These are phyloP conservation scores for Pneumocystis murina DNA, from an alignment of 1,139 yeast genomes.

Conservation along the genomic window DNA sequence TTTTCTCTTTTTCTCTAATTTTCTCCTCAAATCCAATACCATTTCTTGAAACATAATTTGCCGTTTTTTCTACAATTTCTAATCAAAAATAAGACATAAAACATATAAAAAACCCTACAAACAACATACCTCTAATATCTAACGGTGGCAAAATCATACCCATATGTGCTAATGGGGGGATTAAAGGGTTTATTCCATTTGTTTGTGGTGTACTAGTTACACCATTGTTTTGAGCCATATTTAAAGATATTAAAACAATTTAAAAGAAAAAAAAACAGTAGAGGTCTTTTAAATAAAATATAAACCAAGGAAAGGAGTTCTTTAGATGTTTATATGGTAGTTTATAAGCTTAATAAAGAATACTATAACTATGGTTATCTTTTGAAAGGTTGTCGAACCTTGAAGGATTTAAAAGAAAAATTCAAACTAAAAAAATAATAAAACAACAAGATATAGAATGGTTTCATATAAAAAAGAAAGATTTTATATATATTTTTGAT, in stretches of 20 bases:
- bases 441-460: not conserved
- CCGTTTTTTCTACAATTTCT: constrained; percentile 54
- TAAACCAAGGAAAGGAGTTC: not conserved
- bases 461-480: not conserved
- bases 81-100: not conserved
- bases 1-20: constrained; percentile 34
- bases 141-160: constrained; percentile 43
- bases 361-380: too few species aligned
- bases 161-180: not conserved
- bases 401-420: not conserved
- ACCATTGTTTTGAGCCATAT: not conserved
- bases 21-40: constrained; percentile 51
- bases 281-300: not conserved
- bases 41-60: constrained; percentile 51
- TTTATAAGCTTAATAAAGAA: not conserved
- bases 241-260: not conserved
- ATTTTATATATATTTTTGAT: not conserved
- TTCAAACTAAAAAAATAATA: not conserved
- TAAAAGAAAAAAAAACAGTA: not conserved
- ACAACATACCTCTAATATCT: constrained; percentile 28
- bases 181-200: not conserved
- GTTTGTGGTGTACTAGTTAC: not conserved
- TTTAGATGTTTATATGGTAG: not conserved
- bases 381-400: too few species aligned
- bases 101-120: not conserved